A percentile compares a stretch with the other conserved stretches of the same genome.
Conservation (phyloP, 2,329 filamentous ascomycete species). For the Nigrospora oryzae region DNA sequence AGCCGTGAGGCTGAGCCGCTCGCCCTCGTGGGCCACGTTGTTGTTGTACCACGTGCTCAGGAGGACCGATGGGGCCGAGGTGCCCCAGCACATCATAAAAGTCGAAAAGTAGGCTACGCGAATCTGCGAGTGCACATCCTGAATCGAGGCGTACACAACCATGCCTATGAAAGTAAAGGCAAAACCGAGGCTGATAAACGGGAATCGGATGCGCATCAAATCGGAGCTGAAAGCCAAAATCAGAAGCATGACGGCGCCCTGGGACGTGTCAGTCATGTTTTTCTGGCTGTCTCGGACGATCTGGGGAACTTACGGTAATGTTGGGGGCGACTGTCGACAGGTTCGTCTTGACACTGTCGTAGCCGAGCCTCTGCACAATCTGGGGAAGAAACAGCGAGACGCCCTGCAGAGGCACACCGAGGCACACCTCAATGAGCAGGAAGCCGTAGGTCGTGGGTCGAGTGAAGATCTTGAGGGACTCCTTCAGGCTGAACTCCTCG, state of each 20-base stretch:
- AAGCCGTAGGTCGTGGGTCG: conserved; percentile 40
- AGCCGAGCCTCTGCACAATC: conserved; percentile 41
- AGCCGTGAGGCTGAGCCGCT: conserved; percentile 60
- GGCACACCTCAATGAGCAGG: conserved; percentile 46
- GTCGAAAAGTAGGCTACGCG: conserved; percentile 65
- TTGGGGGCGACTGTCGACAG: conserved; percentile 78
- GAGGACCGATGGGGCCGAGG: conserved; percentile 64
- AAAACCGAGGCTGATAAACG: conserved; percentile 68
- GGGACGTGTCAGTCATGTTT: no score
- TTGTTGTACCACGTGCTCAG: conserved; percentile 66
- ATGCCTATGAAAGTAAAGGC: conserved; percentile 68
- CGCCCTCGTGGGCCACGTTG: conserved; percentile 70
- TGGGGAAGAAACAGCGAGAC: conserved; percentile 47
- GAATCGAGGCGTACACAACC: conserved; percentile 67
- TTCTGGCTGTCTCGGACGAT: no score
- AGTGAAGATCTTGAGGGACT: conserved; percentile 42
- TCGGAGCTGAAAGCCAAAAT: conserved; percentile 67
- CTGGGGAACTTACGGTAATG: conserved; percentile 32
- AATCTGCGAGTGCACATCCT: conserved; percentile 50
- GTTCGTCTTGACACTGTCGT: conserved; percentile 54
- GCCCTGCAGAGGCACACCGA: conserved; percentile 50
- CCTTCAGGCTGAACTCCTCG: conserved; percentile 41
- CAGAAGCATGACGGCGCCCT: conserved; percentile 63
- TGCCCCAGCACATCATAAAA: conserved; percentile 81
- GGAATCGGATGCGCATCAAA: conserved; percentile 55